These are phyloP conservation scores for Alternaria dauci DNA, from an alignment of 2,329 filamentous ascomycete genomes.

Conservation along the genomic window DNA sequence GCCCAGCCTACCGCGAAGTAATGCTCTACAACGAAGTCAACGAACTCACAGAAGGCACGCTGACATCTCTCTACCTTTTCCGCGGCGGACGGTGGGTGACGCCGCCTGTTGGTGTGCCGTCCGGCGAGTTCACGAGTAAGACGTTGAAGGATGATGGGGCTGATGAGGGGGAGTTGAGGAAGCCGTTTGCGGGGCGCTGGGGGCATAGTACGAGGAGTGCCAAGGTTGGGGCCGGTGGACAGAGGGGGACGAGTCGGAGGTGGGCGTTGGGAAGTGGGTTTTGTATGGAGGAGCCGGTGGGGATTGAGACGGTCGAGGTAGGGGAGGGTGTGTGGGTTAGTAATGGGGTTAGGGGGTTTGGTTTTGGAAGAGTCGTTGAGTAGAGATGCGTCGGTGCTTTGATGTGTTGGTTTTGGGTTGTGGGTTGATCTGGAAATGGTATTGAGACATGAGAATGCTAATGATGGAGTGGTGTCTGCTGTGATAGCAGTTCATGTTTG, in stretches of 20 bases:
- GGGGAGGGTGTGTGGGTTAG: slow-evolving; percentile 88
- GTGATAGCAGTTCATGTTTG: no score
- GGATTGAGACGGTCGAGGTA: slow-evolving; percentile 66
- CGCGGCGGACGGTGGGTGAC: slow-evolving; percentile 79
- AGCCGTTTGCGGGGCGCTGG: slow-evolving; percentile 50
- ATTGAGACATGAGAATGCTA: no score
- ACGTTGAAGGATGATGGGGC: slow-evolving; percentile 27
- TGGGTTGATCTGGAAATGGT: no score
- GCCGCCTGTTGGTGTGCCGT: slow-evolving; percentile 62
- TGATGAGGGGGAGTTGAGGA: slow-evolving; percentile 48
- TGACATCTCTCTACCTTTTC: slow-evolving; percentile 84
- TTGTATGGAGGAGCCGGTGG: slow-evolving; percentile 71
- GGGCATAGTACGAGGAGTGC: slow-evolving; percentile 49
- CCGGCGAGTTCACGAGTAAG: slow-evolving; percentile 30
- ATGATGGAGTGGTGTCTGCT: no score
- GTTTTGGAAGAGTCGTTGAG: slow-evolving; percentile 45
- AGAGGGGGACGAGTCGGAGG: slow-evolving; percentile 80
- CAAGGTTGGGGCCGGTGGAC: slow-evolving; percentile 75
- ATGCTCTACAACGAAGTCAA: slow-evolving; percentile 72
- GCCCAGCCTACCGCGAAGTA: slow-evolving; percentile 68
- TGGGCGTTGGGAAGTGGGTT: slow-evolving; percentile 79
- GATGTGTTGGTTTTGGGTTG: background rate
- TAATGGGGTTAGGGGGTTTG: slow-evolving; percentile 84
- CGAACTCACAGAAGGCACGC: slow-evolving; percentile 84
- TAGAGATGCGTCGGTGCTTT: background rate